Percentiles rank a stretch among this genome's conserved stretches.
phyloP scores from a whole-genome alignment of 2,329 filamentous ascomycete genomes.

The Cladophialophora exuberans region DNA sequence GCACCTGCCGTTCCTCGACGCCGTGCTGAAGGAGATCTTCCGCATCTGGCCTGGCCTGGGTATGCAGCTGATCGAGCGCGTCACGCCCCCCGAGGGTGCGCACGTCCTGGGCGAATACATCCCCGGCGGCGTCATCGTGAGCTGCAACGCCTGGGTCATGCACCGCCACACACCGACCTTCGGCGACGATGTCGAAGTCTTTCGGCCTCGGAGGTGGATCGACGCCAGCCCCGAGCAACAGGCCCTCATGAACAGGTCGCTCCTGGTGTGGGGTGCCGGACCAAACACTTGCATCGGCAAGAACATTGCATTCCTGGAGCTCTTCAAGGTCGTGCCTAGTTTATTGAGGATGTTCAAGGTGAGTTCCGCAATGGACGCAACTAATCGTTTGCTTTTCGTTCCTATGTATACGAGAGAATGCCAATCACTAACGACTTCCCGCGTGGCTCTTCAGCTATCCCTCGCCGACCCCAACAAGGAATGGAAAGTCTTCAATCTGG shows the following conservation, averaged over 20 bases:
- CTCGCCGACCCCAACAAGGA: slow-evolving; percentile 10
- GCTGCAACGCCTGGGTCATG: slow-evolving; percentile 38
- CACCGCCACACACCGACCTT: slow-evolving; percentile 33
- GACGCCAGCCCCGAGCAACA: slow-evolving; percentile 44
- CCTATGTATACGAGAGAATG: background rate
- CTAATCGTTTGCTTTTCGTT: background rate
- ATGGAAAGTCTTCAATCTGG: slow-evolving; percentile 16
- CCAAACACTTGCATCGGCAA: slow-evolving; percentile 45
- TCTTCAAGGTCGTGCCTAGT: slow-evolving; percentile 32
- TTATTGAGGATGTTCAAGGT: slow-evolving; percentile 27
- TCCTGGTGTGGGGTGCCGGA: slow-evolving; percentile 52
- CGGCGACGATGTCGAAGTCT: slow-evolving; percentile 42
- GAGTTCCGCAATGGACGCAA: background rate
- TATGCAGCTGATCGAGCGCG: slow-evolving; percentile 39
- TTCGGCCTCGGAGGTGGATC: slow-evolving; percentile 70
- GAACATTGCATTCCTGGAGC: slow-evolving; percentile 33
- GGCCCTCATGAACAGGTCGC: slow-evolving; percentile 53
- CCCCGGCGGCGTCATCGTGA: slow-evolving; percentile 38
- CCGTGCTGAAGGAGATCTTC: slow-evolving; percentile 43
- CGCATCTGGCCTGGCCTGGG: slow-evolving; percentile 41
- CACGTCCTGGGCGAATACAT: slow-evolving; percentile 35
- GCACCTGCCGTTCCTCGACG: slow-evolving; percentile 38
- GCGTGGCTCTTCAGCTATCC: background rate
- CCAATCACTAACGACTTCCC: background rate
- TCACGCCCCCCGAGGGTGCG: slow-evolving; percentile 37